Base-by-base conservation (phyloP, 2,329 filamentous ascomycete species). In the Xylariaceae sp. region DNA sequence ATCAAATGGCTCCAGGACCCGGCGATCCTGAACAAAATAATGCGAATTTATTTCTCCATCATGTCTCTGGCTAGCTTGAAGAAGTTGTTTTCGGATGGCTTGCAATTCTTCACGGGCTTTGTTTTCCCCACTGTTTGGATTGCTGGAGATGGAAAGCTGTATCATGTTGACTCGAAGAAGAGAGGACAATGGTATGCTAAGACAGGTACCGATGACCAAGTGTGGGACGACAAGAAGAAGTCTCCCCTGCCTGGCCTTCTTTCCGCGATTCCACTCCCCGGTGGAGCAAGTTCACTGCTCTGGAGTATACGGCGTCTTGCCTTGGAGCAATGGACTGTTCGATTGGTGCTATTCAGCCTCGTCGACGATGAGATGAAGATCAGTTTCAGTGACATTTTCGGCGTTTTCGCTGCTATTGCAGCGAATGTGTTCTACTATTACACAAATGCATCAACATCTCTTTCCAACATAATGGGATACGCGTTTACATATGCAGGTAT, bases 1-100 rank as follows among this genome's bases (percentile, higher is more conserved):
- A 91, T 97, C 71, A 91, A 95, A 72, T 94, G 88, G 82, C 83
- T 97, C 57, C 80, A 93, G 65, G 90, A 96, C 68, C 87, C 92
- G 0, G 80, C 86, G 9, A 77, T 95, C 18, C 76, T 97, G 68
- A 97, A 93, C 77, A 89, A 88, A 73, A 82, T 95, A 45, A 77
- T 97, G 18, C 87, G 89, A 45, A 85, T 82, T 69, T 97, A 97
- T 77, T 92, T 96, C 75, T 89, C 89, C 2, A 73, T 84, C 59
- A 85, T 93, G 70, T 90, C 90, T 0, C 74, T 95, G n/a, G 87
- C 89, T 62, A 90, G 90, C 62, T 80, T 94, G 13, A 80, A 86
- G 7, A 86, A 85, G 49, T 80, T 96, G 23, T 75, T 92, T 51
- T 87, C 86, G n/a, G 92, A 97, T 69, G 73, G 76, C 0, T 75